phyloP scores from a whole-genome alignment of 495 filamentous ascomycete species.

The Penicillium chermesinum region DNA sequence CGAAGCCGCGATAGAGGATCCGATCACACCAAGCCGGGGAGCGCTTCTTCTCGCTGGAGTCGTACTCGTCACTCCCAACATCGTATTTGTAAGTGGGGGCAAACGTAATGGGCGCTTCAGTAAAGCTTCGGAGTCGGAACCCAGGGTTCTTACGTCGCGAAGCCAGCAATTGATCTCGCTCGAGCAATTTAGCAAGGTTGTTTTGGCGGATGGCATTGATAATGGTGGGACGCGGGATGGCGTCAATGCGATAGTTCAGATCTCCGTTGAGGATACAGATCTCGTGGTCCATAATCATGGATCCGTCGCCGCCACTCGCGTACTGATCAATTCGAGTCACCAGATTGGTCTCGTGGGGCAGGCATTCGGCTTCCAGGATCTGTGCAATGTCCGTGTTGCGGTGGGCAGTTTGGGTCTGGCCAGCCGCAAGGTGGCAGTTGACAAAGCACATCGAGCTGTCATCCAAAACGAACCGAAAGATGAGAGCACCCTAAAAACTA shows the following conservation, averaged over 20 bases:
- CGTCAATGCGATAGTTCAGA: conserved; percentile 96
- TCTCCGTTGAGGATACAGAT: conserved; percentile 94
- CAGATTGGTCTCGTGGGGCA: conserved; percentile 63
- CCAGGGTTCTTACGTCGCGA: conserved; percentile 80
- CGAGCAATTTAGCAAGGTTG: conserved; percentile 85
- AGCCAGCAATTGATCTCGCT: conserved; percentile 88
- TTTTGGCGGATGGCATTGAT: conserved; percentile 72
- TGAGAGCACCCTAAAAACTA: conserved; percentile 64
- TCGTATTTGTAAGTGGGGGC: conserved; percentile 98
- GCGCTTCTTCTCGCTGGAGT: conserved; percentile 89
- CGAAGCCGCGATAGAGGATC: conserved; percentile 76
- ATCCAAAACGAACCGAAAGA: conserved; percentile 84
- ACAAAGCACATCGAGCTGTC: conserved; percentile 92
- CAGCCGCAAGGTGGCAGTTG: conserved; percentile 95
- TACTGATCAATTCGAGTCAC: conserved; percentile 65
- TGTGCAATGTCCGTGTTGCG: conserved; percentile 90
- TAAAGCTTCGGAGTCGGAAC: conserved; percentile 81
- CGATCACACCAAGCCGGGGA: conserved; percentile 98
- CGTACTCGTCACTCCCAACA: conserved; percentile 88
- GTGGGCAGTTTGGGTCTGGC: conserved; percentile 80
- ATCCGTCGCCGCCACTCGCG: conserved; percentile 85
- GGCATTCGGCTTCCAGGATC: conserved; percentile 71
- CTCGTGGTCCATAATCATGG: conserved; percentile 95
- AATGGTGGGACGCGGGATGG: conserved; percentile 89
- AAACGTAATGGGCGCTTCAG: conserved; percentile 81